phyloP scores from a whole-genome alignment of 306 rosid species.

The Cicer yamashitae region DNA sequence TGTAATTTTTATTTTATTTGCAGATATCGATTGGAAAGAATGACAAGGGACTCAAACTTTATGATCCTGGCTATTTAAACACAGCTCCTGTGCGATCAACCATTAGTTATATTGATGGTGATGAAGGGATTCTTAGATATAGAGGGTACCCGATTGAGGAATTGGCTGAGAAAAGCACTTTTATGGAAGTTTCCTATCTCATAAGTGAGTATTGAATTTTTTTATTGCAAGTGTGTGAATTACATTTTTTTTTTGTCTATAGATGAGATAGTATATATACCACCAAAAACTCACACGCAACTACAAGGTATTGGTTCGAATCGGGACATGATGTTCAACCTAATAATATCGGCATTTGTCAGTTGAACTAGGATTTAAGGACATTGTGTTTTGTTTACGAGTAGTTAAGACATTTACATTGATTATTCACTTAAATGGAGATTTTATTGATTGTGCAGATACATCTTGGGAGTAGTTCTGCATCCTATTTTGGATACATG shows the following conservation, averaged over 20 bases:
- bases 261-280: no score
- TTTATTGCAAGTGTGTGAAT: neutral
- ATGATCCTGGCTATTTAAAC: constrained; percentile 91
- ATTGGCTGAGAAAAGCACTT: constrained; percentile 87
- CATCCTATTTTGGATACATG: constrained; percentile 11
- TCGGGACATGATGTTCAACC: no score
- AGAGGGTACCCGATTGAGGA: constrained; percentile 96
- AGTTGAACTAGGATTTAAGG: no score
- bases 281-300: no score
- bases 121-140: constrained; percentile 91
- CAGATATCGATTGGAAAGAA: constrained; percentile 73
- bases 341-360: no score
- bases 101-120: constrained; percentile 89
- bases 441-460: constrained; percentile 12
- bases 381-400: neutral
- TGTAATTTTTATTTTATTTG: constrained; percentile 29
- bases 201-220: constrained; percentile 57
- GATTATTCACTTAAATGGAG: constrained; percentile 8
- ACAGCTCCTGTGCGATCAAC: constrained; percentile 95
- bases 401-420: neutral
- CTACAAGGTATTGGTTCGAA: no score
- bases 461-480: constrained; percentile 1
- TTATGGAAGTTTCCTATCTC: constrained; percentile 79
- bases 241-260: no score
- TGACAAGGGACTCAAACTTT: constrained; percentile 86